Percentiles rank a stretch among this genome's conserved stretches.
phyloP scores from a whole-genome alignment of 192 early-diverging fungal species.

The Umbelopsis sp. region DNA sequence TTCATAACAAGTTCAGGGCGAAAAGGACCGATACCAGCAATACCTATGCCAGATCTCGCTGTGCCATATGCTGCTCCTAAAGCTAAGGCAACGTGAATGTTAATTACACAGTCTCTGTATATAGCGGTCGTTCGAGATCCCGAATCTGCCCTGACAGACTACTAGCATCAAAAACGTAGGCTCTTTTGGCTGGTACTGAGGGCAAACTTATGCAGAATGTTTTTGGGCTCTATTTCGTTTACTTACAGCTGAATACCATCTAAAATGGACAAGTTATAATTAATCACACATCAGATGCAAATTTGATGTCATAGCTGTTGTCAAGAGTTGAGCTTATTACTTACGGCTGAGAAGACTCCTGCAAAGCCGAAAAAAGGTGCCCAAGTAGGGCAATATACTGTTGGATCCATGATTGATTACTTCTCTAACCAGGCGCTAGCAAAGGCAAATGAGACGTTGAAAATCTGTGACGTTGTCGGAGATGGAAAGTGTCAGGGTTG shows the following conservation, averaged over 20 bases:
- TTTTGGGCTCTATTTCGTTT: background rate
- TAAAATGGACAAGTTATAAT: slow-evolving; percentile 19
- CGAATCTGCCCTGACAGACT: background rate
- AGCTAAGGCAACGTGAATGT: slow-evolving; percentile 46
- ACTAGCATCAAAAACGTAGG: background rate
- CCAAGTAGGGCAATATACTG: slow-evolving; percentile 75
- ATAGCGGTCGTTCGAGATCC: background rate
- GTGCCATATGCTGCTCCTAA: slow-evolving; percentile 98
- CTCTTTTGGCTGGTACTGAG: background rate
- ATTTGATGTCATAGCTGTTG: background rate
- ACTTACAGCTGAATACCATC: slow-evolving; percentile 77
- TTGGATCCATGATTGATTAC: slow-evolving; percentile 18
- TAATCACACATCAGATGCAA: background rate
- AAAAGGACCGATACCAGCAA: slow-evolving; percentile 93
- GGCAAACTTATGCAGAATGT: background rate
- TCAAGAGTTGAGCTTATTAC: slow-evolving; percentile 78
- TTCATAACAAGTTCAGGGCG: slow-evolving; percentile 91
- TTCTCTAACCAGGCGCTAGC: background rate
- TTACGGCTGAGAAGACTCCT: slow-evolving; percentile 88
- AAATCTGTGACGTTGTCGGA: too few species aligned
- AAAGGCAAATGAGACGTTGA: too few species aligned
- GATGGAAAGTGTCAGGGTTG: too few species aligned
- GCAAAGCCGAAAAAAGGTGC: slow-evolving; percentile 95
- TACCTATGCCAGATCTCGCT: slow-evolving; percentile 95
- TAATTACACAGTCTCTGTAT: background rate